Evolutionary conservation across 1,139 yeast species (phyloP), one percentile per base, ranked within the genome.

Genomic region (Meyerozyma elateridarum): DNA sequence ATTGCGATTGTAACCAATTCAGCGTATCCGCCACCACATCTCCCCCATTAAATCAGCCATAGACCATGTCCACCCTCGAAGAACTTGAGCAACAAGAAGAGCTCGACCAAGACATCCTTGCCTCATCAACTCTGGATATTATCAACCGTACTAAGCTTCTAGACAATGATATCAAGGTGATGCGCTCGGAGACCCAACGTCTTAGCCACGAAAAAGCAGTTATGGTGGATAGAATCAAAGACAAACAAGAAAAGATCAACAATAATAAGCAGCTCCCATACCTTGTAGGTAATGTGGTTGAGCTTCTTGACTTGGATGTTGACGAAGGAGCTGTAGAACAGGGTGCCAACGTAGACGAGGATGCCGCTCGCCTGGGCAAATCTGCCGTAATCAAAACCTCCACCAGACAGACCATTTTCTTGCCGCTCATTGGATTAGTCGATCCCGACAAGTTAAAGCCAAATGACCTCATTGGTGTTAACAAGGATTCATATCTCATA

Each of bases 311-410:
- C 52, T 74, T 91, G 60, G 82, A 81, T 45, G 89, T 84, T 8
- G 93, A 87, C 41, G 91, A 84, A 44, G 96, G 85, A 46, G 85
- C 89, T 8, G 69, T 73, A 20, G 91, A 85, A 44, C 96, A 91
- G 57, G 98, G 97, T 20, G 96, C 97, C 35, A 91, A 89, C 52
- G 85, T 88, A 31, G 97, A 93, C 57, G 69, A 85, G 45, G 96
- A 93, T 52, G 88, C 96, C 34, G 76, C 95, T 8, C 77, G 96
- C 44, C 75, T 79, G 27, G 98, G 98, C n/a, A 88, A 91, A 59
- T 87, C 95, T 8, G 99, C 99, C 1, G 98, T 93, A 19, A 85
- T 93, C 45, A 91, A 93, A 63, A 93, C 99, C 0, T 85, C 96
- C 1, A 91, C 98, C 3, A 76, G 99, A 53, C 99, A 93, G 56